Evolutionary conservation across 345 rosid genomes (phyloP).

Genomic region (Hirschfeldia incana): DNA sequence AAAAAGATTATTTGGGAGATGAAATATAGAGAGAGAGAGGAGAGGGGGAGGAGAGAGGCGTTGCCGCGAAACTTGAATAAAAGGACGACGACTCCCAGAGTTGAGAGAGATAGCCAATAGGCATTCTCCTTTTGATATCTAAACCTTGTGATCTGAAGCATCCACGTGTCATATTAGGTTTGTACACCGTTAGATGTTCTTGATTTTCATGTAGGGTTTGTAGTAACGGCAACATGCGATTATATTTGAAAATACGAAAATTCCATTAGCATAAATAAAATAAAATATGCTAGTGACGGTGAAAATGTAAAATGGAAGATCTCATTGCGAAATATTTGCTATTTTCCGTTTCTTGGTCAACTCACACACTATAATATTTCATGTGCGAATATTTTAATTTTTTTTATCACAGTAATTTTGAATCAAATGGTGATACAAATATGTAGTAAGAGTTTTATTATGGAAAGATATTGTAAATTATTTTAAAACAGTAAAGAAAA

Average conservation of each 20-base stretch:
- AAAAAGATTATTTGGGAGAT: conserved; percentile 2
- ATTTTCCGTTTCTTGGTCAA: neutral
- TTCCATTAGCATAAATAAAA: neutral
- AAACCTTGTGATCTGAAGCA: neutral
- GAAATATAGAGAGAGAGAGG: conserved; percentile 32
- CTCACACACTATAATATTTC: neutral
- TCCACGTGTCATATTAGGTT: neutral
- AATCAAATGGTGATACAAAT: neutral
- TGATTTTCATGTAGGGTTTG: conserved; percentile 26
- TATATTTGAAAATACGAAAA: conserved; percentile 25
- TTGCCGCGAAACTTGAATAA: conserved; percentile 98
- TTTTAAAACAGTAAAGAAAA: neutral
- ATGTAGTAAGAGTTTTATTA: neutral
- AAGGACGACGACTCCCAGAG: conserved; percentile 33
- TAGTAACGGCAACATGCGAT: conserved; percentile 37
- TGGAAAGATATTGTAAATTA: neutral
- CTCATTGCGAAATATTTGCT: neutral
- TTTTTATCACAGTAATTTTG: neutral
- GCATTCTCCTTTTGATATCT: neutral
- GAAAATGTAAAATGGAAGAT: neutral
- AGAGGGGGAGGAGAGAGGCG: conserved; percentile 27
- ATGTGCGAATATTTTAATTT: neutral
- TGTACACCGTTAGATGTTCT: conserved; percentile 17
- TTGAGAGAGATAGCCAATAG: conserved; percentile 44
- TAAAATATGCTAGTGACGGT: neutral